These are phyloP conservation scores for Phialophora tarda DNA, from an alignment of 2,329 filamentous ascomycete genomes.

Conservation along the genomic window DNA sequence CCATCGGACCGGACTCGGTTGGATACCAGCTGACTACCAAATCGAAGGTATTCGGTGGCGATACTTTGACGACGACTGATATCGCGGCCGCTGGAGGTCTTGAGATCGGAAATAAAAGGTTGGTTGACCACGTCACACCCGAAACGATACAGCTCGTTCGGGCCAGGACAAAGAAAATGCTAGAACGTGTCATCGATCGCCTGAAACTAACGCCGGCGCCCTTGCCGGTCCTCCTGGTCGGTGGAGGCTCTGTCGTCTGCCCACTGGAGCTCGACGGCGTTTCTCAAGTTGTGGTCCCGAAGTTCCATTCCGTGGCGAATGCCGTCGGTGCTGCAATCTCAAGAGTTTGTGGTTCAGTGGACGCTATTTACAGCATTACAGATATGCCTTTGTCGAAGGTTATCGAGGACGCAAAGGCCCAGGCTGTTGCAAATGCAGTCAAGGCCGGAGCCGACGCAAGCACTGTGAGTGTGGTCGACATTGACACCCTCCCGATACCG, in stretches of 20 bases:
- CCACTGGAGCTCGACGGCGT: conserved; percentile 58
- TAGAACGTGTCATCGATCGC: conserved; percentile 64
- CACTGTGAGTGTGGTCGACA: conserved; percentile 48
- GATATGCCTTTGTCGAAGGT: conserved; percentile 16
- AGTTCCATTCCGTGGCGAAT: conserved; percentile 63
- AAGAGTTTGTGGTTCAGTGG: conserved; percentile 52
- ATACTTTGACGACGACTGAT: conserved; percentile 61
- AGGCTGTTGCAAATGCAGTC: conserved; percentile 38
- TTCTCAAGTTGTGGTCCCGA: conserved; percentile 56
- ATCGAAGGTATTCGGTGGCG: conserved; percentile 63
- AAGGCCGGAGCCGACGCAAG: conserved; percentile 43
- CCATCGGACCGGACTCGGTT: conserved; percentile 65
- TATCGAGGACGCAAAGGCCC: conserved; percentile 24
- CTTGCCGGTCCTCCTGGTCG: conserved; percentile 65
- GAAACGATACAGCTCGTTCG: conserved; percentile 47
- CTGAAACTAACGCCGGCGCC: conserved; percentile 69
- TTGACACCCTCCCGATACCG: conserved; percentile 47
- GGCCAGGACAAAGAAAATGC: conserved; percentile 54
- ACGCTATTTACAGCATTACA: conserved; percentile 21
- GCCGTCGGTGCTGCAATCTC: conserved; percentile 69
- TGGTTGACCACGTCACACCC: conserved; percentile 26
- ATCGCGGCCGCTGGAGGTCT: conserved; percentile 47
- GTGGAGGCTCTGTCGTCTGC: conserved; percentile 58
- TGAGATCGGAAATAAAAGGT: conserved; percentile 9
- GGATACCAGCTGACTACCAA: conserved; percentile 63